Evolutionary conservation across 2,329 filamentous ascomycete genomes (phyloP).

Genomic region (Botrytis deweyae): DNA sequence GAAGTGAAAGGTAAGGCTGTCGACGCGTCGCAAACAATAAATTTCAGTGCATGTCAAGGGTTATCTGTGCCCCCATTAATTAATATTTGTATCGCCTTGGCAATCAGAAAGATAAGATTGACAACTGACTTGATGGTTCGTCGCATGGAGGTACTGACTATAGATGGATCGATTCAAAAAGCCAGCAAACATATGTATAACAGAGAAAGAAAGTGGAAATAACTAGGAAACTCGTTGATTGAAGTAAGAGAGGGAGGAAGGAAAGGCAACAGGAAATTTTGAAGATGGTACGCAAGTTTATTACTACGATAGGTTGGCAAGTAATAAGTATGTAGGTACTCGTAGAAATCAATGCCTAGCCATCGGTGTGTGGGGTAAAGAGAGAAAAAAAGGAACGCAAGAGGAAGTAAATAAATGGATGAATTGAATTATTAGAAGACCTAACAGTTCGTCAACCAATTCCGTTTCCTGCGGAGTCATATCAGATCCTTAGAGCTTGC

Average conservation of each 20-base stretch:
- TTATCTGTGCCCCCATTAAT: slow-evolving; percentile 8
- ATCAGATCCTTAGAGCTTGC: background rate
- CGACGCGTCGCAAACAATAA: slow-evolving; percentile 33
- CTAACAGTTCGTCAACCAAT: background rate
- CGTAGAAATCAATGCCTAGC: background rate
- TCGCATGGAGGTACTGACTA: background rate
- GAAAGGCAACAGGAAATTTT: background rate
- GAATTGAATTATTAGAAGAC: background rate
- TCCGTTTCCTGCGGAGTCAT: background rate
- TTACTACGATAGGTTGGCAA: background rate
- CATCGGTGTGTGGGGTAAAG: background rate
- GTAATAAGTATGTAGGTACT: background rate
- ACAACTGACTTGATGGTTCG: background rate
- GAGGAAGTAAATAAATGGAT: background rate
- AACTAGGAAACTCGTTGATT: background rate
- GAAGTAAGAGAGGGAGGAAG: background rate
- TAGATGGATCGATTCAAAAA: background rate
- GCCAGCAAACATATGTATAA: background rate
- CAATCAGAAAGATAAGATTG: background rate
- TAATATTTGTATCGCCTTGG: background rate
- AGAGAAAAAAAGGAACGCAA: background rate
- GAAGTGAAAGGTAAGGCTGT: slow-evolving; percentile 23
- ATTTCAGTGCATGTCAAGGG: slow-evolving; percentile 12
- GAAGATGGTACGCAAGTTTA: background rate
- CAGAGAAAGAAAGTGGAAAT: background rate